Evolutionary conservation across 2,329 filamentous ascomycete species (phyloP).

Genomic region (Calonectria crousiana): DNA sequence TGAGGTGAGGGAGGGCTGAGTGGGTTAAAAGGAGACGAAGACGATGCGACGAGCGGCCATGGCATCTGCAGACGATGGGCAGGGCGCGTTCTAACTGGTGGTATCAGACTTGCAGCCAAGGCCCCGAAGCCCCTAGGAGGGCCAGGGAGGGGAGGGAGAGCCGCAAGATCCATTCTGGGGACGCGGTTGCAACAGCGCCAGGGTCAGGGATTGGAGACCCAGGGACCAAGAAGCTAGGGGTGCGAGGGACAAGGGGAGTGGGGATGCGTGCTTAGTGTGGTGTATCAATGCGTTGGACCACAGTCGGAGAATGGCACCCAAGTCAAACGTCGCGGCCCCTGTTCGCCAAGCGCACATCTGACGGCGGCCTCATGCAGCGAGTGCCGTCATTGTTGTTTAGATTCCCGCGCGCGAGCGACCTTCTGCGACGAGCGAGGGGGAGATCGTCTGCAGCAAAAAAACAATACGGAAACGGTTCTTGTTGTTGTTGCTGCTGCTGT

Average conservation of each 20-base stretch:
- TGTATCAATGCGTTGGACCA: conserved; percentile 37
- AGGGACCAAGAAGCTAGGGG: conserved; percentile 26
- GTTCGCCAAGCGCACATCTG: not conserved
- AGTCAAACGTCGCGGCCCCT: conserved; percentile 40
- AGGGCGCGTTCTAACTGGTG: conserved; percentile 35
- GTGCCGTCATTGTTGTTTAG: conserved; percentile 16
- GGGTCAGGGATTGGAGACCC: conserved; percentile 36
- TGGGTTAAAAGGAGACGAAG: conserved; percentile 44
- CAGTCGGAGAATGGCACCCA: conserved; percentile 38
- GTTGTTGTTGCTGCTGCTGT: not conserved
- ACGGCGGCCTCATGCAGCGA: conserved; percentile 15
- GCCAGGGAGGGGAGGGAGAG: conserved; percentile 31
- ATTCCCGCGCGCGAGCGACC: not conserved
- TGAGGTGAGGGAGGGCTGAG: conserved; percentile 33
- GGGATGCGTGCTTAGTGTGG: conserved; percentile 34
- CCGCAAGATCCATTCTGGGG: conserved; percentile 47
- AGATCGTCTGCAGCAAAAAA: not conserved
- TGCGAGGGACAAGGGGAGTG: conserved; percentile 23
- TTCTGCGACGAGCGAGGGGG: not conserved
- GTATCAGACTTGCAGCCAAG: conserved; percentile 37
- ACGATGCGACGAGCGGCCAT: conserved; percentile 32
- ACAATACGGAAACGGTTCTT: not conserved
- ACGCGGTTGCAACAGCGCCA: conserved; percentile 27
- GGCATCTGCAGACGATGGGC: conserved; percentile 27
- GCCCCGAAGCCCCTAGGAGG: conserved; percentile 22